Conservation (phyloP, 2,329 filamentous ascomycete genomes). For the Microsporum canis region DNA sequence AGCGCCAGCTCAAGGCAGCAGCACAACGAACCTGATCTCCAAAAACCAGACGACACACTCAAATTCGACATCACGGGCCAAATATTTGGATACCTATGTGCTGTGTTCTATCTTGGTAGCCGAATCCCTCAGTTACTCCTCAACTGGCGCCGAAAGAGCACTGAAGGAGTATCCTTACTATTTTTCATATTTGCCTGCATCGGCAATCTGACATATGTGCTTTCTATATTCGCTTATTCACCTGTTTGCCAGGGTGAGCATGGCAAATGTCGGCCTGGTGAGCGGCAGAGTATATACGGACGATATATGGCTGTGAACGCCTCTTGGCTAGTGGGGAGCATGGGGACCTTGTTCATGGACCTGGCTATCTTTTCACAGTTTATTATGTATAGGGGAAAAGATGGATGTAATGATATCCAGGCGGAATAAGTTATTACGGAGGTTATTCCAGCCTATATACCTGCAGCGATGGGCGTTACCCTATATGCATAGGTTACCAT, state of each 20-base stretch:
- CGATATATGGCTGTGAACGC: conserved; percentile 80
- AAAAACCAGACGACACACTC: conserved; percentile 36
- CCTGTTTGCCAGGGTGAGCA: conserved; percentile 47
- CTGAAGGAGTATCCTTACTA: conserved; percentile 82
- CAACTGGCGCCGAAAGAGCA: conserved; percentile 85
- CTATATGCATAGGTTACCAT: too few relatives aligned
- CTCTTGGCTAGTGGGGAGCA: conserved; percentile 80
- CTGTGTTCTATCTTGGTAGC: conserved; percentile 75
- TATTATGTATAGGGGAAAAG: conserved; percentile 58
- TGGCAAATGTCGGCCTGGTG: conserved; percentile 50
- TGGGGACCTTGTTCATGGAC: conserved; percentile 77
- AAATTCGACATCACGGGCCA: conserved; percentile 70
- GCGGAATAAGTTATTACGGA: background rate
- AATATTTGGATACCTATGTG: conserved; percentile 87
- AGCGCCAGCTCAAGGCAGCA: conserved; percentile 39
- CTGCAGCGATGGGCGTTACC: too few relatives aligned
- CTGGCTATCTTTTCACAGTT: conserved; percentile 83
- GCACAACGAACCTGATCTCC: conserved; percentile 14
- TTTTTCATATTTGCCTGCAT: conserved; percentile 97
- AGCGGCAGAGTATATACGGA: conserved; percentile 57
- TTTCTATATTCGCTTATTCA: conserved; percentile 84
- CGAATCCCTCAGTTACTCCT: conserved; percentile 82
- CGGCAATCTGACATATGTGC: conserved; percentile 85
- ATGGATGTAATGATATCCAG: conserved; percentile 16
- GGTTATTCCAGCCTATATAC: background rate